Evolutionary conservation across 2,329 filamentous ascomycete genomes (phyloP).

Genomic region (Trichoderma gracile): DNA sequence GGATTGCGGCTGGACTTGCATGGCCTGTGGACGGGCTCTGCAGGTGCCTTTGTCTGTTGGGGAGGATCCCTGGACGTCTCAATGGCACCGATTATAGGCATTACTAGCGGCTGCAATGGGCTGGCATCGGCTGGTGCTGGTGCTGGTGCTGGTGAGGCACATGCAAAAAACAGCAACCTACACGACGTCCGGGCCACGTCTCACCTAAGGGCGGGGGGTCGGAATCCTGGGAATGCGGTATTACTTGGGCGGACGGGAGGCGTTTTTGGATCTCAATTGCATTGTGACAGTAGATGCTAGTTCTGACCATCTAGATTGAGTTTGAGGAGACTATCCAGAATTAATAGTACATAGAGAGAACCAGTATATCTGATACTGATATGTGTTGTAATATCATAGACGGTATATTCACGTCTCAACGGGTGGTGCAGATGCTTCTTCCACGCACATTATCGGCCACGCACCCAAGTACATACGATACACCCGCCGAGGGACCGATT

Average conservation of each 20-base stretch:
- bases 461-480: no score
- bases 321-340: no score
- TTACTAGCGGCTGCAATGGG: background rate
- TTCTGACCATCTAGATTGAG: no score
- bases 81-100: background rate
- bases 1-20: slow-evolving; percentile 3
- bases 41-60: background rate
- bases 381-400: no score
- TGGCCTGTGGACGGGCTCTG: slow-evolving; percentile 5
- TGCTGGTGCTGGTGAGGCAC: background rate
- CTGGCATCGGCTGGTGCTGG: no score
- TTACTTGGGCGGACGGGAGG: background rate
- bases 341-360: no score
- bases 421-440: no score
- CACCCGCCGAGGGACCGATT: slow-evolving; percentile 1
- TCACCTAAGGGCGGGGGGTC: slow-evolving; percentile 3
- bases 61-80: background rate
- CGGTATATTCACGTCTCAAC: no score
- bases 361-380: no score
- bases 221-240: background rate
- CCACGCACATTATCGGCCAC: no score
- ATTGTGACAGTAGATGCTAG: no score
- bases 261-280: no score
- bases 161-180: background rate
- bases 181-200: slow-evolving; percentile 12